Base-by-base conservation (phyloP, 2,329 filamentous ascomycete species). In the Allantophomopsis cytisporea region DNA sequence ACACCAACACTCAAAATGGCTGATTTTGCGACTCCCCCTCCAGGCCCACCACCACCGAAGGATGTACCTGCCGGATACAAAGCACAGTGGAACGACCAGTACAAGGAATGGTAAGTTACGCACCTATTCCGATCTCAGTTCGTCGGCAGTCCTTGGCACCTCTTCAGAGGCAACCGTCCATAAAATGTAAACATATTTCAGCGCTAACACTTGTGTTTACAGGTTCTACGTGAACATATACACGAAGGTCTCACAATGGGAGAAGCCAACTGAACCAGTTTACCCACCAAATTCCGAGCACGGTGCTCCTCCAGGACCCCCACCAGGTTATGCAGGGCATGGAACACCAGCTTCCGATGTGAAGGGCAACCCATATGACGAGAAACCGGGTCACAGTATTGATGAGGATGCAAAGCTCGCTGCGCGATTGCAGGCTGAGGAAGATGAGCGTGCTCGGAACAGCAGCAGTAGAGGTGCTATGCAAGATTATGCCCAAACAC, bases 181-280 rank as follows among this genome's bases (percentile, higher is more conserved):
- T 8, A 8, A 3, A 28, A 6, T 12, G 23, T 12, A 28, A 6
- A 8, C 5, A 28, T 30, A 11, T 15, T 10, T 17, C 35, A 30
- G 38, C n/a, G n/a, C 38, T 15, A 31, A 42, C 23, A 10, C 23
- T 28, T 12, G 4, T 6, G 7, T 28, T 12, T 6, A 7, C 46
- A 86, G 81, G 80, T 94, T 91, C 72, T 95, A 83, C 64, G 83
- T 94, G 44, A 91, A 95, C 64, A 74, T 83, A 44, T 74, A 79
- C 60, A 94, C 87, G 47, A 91, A 91, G 54, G 71, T 82, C 55
- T 94, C 88, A 5, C 83, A 89, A 69, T 95, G 88, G 88, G 83
- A 94, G 4, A 80, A 76, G 49, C 87, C 87, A 14, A 84, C 77
- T 31, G 69, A 69, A 39, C 79, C 83, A 34, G 76, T 76, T 39